A percentile compares a stretch with the other conserved stretches of the same genome.
These are phyloP conservation scores for Pseudotsuga menziesii DNA, from an alignment of 75 land plant species.

Conservation along the genomic window DNA sequence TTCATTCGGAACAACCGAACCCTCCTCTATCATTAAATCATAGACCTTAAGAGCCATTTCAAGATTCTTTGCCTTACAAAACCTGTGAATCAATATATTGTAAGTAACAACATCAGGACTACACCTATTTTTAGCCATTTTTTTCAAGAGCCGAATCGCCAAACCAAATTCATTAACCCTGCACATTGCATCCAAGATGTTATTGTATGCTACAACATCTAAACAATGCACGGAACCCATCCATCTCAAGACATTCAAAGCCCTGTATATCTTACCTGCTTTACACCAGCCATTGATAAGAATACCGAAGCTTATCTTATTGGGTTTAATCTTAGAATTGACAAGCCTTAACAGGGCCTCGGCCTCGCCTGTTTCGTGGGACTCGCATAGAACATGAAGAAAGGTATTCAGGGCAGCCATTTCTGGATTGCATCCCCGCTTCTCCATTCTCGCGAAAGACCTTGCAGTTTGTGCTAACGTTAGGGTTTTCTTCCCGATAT, in stretches of 20 bases:
- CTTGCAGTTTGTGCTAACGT: not conserved
- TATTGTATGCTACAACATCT: not conserved
- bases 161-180: not conserved
- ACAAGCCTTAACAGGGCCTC: not conserved
- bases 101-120: constrained; percentile 3
- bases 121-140: constrained; percentile 1
- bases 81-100: constrained; percentile 1
- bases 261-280: not conserved
- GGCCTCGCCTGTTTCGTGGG: not conserved
- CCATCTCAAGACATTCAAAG: not conserved
- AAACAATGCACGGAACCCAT: not conserved
- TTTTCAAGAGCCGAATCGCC: not conserved
- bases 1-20: not conserved
- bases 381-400: not conserved
- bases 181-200: not conserved
- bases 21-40: not conserved
- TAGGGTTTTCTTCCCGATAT: not conserved
- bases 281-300: not conserved
- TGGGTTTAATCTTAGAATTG: not conserved
- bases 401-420: not conserved
- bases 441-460: not conserved
- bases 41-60: constrained; percentile 2
- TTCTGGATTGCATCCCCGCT: not conserved
- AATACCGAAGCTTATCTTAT: not conserved
- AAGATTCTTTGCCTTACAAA: not conserved